Evolutionary conservation across 495 filamentous ascomycete species (phyloP), one percentile per base, ranked within the genome.

Genomic region (Talaromyces thailandensis): DNA sequence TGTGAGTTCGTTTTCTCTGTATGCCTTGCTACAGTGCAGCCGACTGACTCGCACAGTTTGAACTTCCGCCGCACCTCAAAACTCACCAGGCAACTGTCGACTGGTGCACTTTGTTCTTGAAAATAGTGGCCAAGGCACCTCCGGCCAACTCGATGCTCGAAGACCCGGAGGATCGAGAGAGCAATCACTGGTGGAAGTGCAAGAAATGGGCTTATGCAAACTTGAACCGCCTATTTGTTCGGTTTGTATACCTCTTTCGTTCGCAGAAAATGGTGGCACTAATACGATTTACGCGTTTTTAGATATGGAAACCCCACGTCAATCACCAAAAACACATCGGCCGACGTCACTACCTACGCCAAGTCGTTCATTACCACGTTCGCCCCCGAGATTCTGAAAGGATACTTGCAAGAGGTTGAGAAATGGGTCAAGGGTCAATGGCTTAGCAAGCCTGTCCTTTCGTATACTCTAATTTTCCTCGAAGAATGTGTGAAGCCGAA

Each of bases 181-280:
- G 84, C 60, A 92, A 96, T 71, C 91, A 96, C 71, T 98, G 94
- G 93, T 98, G 94, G 93, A 98, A 98, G 81, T 89, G 92, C 59
- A 98, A 98, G 88, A 98, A 98, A 75, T 98, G 94, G 95, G 88
- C 93, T 6, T 98, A 97, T 72, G 93, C 91, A 66, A 98, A 97
- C 75, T 78, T 98, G 61, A 98, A 98, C 74, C 84, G 94, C 65
- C 84, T 98, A 11, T 98, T 93, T 72, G 93, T 96, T 63, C 83
- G 93, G 90, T 93, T 79, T 51, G 84, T 64, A 56, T 9, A 50
- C 37, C 56, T 50, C 26, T 29, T 59, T 14, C 32, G 48, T 55
- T 21, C 56, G 31, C 48, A 48, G 29, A 52, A 14, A 7, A 50
- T 51, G 16, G 2, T 9, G 4, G 23, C 60, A 16, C 8, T 51